Conservation (phyloP, 2,329 filamentous ascomycete genomes). For the Trichoderma sp. region DNA sequence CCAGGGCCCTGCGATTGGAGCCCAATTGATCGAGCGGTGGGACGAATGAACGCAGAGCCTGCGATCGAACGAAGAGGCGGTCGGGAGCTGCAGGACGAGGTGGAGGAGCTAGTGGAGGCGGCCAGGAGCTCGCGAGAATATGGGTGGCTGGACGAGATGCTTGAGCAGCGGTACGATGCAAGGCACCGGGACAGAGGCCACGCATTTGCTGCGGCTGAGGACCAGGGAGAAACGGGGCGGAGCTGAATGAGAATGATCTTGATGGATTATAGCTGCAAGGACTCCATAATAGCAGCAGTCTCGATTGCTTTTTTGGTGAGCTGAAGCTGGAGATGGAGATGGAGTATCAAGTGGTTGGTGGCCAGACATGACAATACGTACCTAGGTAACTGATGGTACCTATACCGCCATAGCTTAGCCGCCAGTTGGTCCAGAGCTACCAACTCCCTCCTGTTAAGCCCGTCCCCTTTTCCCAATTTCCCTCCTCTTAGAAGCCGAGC, state of each 20-base stretch:
- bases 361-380: neutral
- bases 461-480: neutral
- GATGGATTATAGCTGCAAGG: neutral
- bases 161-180: slow-evolving; percentile 20
- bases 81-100: slow-evolving; percentile 20
- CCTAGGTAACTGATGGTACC: neutral
- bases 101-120: slow-evolving; percentile 20
- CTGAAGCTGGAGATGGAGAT: neutral
- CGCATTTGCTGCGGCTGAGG: slow-evolving; percentile 18
- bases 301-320: neutral
- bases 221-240: slow-evolving; percentile 8
- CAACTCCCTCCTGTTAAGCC: neutral
- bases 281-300: neutral
- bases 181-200: slow-evolving; percentile 17
- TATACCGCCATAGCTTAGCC: neutral
- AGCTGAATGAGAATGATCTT: neutral
- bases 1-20: slow-evolving; percentile 12
- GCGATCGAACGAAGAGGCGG: slow-evolving; percentile 18
- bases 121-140: slow-evolving; percentile 12
- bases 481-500: neutral
- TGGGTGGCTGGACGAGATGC: slow-evolving; percentile 20
- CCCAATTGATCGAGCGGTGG: slow-evolving; percentile 6
- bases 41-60: slow-evolving; percentile 8
- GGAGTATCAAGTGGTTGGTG: neutral
- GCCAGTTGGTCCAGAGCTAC: neutral